Evolutionary conservation across 306 rosid species (phyloP).

Genomic region (Herpetospermum pedunculosum): DNA sequence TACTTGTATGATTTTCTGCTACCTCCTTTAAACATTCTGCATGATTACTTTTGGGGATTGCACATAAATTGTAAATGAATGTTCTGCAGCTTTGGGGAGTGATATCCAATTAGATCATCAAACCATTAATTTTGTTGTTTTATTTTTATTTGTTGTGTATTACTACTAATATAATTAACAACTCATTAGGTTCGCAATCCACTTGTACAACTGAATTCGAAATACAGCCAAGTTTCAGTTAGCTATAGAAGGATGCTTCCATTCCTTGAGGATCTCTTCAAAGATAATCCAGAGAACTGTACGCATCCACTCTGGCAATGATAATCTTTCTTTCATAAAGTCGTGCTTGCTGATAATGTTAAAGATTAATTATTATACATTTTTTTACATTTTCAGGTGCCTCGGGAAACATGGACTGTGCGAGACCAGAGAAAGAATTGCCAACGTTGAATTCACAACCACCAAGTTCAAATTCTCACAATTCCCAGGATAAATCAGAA

Average conservation of each 20-base stretch:
- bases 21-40: neutral
- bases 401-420: constrained; percentile 14
- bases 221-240: constrained; percentile 34
- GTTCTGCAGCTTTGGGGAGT: neutral
- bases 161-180: neutral
- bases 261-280: constrained; percentile 21
- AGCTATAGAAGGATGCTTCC: constrained; percentile 68
- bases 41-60: neutral
- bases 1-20: neutral
- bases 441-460: constrained; percentile 13
- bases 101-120: neutral
- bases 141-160: neutral
- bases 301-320: neutral
- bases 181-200: constrained; percentile 37
- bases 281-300: constrained; percentile 27
- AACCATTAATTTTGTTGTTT: neutral
- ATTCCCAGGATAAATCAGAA: constrained; percentile 16
- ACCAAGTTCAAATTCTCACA: constrained; percentile 12
- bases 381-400: constrained; percentile 22
- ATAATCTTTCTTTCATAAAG: neutral
- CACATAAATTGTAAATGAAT: neutral
- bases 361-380: neutral
- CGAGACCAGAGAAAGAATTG: constrained; percentile 20
- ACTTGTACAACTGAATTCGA: constrained; percentile 29
- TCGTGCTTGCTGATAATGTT: neutral